A percentile compares a stretch with the other conserved stretches of the same genome.
Conservation (phyloP, 495 filamentous ascomycete species). For the Aspergillus heteromorphus region DNA sequence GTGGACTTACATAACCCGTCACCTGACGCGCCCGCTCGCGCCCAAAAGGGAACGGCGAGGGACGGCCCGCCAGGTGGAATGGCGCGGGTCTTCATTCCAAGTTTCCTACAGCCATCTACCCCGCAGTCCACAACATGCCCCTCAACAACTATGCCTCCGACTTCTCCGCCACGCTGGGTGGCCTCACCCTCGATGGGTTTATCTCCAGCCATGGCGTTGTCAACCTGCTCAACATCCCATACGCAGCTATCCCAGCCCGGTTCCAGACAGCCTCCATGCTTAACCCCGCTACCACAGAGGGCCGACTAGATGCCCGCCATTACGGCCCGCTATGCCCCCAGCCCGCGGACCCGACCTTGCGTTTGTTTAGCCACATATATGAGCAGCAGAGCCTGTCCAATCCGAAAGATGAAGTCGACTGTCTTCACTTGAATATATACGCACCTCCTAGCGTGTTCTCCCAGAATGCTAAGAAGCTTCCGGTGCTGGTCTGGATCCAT, state of each 20-base stretch:
- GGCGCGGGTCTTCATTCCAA: too few species aligned
- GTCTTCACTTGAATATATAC: neutral
- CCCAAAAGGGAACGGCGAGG: too few species aligned
- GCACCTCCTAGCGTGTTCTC: neutral
- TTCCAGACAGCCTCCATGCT: neutral
- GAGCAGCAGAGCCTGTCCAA: neutral
- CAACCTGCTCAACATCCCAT: neutral
- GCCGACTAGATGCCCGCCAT: neutral
- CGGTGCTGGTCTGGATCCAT: neutral
- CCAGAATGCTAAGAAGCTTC: neutral
- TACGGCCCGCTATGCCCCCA: neutral
- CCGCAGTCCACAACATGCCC: neutral
- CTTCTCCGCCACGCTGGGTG: neutral
- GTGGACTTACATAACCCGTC: too few species aligned
- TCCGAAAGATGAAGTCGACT: neutral
- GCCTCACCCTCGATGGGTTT: neutral
- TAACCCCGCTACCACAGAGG: neutral
- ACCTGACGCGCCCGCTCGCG: too few species aligned
- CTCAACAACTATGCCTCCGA: neutral
- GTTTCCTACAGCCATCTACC: too few species aligned
- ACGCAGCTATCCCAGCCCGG: neutral
- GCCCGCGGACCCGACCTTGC: neutral
- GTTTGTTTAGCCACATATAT: neutral
- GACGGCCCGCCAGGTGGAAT: too few species aligned
- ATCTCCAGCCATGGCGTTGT: neutral